These are phyloP conservation scores for Nicotiana rustica DNA, from an alignment of 305 asterid genomes.

Conservation along the genomic window DNA sequence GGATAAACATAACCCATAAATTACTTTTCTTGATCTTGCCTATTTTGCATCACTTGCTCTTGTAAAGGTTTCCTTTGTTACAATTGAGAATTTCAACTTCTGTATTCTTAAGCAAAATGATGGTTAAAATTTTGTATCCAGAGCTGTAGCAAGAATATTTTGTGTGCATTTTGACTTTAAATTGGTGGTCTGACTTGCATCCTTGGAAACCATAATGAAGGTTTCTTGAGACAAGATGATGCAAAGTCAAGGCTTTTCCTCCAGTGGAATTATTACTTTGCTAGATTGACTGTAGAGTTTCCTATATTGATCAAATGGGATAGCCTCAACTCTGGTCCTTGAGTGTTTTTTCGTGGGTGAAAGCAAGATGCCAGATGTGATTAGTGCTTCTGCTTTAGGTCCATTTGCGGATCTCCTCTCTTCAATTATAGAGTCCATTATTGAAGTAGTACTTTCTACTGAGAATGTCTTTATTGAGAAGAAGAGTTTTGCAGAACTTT, in stretches of 20 bases:
- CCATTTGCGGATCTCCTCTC: constrained; percentile 45
- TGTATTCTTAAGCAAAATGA: background rate
- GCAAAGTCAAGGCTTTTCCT: constrained; percentile 28
- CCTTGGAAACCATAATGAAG: constrained; percentile 26
- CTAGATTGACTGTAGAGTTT: constrained; percentile 18
- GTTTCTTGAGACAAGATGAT: constrained; percentile 21
- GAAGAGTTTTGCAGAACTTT: constrained; percentile 56
- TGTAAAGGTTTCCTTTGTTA: background rate
- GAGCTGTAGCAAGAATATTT: background rate
- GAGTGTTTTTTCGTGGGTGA: constrained; percentile 21
- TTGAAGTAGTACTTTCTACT: constrained; percentile 49
- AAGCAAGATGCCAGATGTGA: constrained; percentile 52
- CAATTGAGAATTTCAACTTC: background rate
- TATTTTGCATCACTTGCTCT: background rate
- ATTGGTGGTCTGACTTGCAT: constrained; percentile 2
- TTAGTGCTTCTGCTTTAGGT: constrained; percentile 42
- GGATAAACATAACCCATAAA: background rate
- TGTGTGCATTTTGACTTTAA: constrained; percentile 13
- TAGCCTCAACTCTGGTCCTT: constrained; percentile 28
- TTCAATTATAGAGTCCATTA: constrained; percentile 50
- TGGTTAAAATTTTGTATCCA: background rate
- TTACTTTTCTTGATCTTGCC: constrained; percentile 21
- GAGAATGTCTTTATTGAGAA: constrained; percentile 51
- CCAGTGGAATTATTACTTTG: background rate
- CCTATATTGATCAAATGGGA: constrained; percentile 34